Conservation (phyloP, 768 basidiomycete genomes). For the Neoboletus subvelutipes region DNA sequence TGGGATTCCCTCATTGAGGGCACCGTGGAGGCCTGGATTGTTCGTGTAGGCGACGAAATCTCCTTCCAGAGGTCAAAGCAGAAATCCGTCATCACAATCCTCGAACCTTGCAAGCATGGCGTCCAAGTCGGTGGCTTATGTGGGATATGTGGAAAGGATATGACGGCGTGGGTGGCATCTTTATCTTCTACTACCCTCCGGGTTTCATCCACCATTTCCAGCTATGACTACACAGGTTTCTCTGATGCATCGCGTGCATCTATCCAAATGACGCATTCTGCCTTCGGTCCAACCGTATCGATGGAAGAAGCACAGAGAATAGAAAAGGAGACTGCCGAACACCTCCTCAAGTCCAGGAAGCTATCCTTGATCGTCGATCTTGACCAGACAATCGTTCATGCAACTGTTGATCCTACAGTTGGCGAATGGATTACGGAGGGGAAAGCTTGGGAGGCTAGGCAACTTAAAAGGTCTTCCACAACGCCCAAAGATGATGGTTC, state of each 20-base stretch:
- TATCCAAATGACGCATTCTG: constrained; percentile 94
- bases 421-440: constrained; percentile 95
- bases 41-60: constrained; percentile 65
- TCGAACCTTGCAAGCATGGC: constrained; percentile 95
- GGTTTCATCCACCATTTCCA: constrained; percentile 26
- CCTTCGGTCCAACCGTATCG: constrained; percentile 88
- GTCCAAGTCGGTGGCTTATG: constrained; percentile 92
- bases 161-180: constrained; percentile 67
- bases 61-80: constrained; percentile 57
- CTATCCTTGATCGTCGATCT: constrained; percentile 97
- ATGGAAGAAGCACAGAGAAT: constrained; percentile 89
- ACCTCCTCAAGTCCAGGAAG: constrained; percentile 71
- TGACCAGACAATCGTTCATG: constrained; percentile 98
- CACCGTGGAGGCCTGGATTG: constrained; percentile 65
- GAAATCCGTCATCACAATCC: constrained; percentile 60
- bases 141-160: constrained; percentile 92
- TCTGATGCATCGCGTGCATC: constrained; percentile 83
- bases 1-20: constrained; percentile 93
- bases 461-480: constrained; percentile 41
- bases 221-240: constrained; percentile 85
- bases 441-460: constrained; percentile 71
- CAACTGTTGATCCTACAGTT: constrained; percentile 97
- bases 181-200: constrained; percentile 1
- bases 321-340: constrained; percentile 77
- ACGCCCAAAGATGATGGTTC: constrained; percentile 30